These are phyloP conservation scores for Aspergillus novofumigatus DNA, from an alignment of 2,329 filamentous ascomycete species.

Conservation along the genomic window DNA sequence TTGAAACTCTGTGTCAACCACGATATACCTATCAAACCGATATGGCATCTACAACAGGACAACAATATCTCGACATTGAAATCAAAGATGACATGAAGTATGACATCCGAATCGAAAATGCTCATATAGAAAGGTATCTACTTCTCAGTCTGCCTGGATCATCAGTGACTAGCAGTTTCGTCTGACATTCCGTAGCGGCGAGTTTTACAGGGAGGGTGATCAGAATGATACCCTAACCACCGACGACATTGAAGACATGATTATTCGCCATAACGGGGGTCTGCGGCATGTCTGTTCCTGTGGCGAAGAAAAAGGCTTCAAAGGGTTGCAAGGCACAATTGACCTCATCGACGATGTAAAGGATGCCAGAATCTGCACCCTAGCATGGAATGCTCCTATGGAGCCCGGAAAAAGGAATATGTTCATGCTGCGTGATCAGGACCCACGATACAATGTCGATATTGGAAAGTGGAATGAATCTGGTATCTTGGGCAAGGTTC, in stretches of 20 bases:
- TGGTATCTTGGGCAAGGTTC: constrained; percentile 7
- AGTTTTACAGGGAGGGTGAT: constrained; percentile 10
- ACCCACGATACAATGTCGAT: constrained; percentile 6
- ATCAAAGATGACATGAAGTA: constrained; percentile 12
- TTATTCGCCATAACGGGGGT: constrained; percentile 11
- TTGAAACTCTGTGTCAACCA: neutral
- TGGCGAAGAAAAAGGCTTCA: constrained; percentile 6
- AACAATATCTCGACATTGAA: constrained; percentile 8
- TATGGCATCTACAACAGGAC: neutral
- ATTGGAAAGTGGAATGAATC: constrained; percentile 9
- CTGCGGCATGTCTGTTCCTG: constrained; percentile 7
- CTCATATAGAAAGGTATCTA: constrained; percentile 8
- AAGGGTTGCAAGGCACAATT: constrained; percentile 5
- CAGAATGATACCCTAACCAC: constrained; percentile 7
- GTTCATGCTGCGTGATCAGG: constrained; percentile 5
- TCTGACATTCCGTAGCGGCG: constrained; percentile 4
- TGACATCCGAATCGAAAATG: constrained; percentile 12
- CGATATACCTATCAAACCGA: neutral
- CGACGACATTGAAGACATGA: constrained; percentile 13
- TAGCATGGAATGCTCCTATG: constrained; percentile 11
- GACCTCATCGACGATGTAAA: constrained; percentile 13
- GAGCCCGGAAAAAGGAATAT: constrained; percentile 5
- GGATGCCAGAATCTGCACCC: constrained; percentile 8
- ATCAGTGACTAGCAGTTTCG: neutral
- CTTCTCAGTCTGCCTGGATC: neutral